Base-by-base conservation (phyloP, 164 flowering plant species). In the Sextonia rubra region DNA sequence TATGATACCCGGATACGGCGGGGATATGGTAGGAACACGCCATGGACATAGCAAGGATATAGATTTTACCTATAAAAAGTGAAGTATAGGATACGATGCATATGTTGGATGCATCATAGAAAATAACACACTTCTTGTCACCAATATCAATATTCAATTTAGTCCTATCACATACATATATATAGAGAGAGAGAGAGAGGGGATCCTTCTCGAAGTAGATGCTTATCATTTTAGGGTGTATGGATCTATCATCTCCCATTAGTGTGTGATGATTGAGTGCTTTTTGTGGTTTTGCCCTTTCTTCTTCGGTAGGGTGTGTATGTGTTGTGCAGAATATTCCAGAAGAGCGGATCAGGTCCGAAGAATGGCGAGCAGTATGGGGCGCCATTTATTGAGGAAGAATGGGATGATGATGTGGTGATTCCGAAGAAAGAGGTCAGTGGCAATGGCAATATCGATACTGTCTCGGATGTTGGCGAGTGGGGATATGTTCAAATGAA, bases 361-460 rank as follows among this genome's bases (percentile, higher is more conserved):
- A 86, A 84, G 74, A 87, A 82, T 80, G 88, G 90, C 2, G 88
- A 85, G 68, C 83, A 83, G 32, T 87, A 87, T 68, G 90, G 88
- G 29, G 86, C 86, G 2, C 90, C 90, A 12, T 83, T 87, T 55
- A 25, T 83, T 64, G 90, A 87, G 76, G 90, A 85, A 68, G 90
- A 87, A 25, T 87, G 90, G 90, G 83, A 76, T 32, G 77, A 67
- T 12, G 80, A 81, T 60, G 73, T 65, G 23, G 22, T 81, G 72
- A 71, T 80, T 55, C 83, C 82, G 0, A 77, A 79, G 52, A 71
- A 63, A 52, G 83, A 83, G 66, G 65, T 62, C 30, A 78, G 74
- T 26, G 81, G n/a, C 22, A 17, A 27, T 27, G 67, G 18, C n/a
- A 32, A 64, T 29, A 15, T 25, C n/a, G 47, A 29, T 29, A 6